Conservation (phyloP, 306 rosid species). For the Castanea sativa region DNA sequence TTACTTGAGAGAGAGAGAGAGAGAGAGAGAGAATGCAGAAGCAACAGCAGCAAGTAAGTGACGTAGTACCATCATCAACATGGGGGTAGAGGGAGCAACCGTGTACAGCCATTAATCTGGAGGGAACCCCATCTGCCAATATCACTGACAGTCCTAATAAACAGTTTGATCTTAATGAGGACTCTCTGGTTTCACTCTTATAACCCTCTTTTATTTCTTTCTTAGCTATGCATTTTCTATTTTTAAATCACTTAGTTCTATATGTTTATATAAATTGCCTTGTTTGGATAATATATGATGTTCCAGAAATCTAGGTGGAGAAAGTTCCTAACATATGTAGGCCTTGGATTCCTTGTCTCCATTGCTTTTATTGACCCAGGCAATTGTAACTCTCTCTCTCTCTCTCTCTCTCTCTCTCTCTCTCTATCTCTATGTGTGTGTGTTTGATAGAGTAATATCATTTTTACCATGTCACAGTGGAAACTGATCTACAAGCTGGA, state of each 20-base stretch:
- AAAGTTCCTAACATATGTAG: slow-evolving; percentile 57
- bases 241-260: too few relatives aligned
- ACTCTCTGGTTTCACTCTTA: slow-evolving; percentile 29
- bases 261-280: too few relatives aligned
- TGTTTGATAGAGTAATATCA: neutral
- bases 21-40: neutral
- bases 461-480: slow-evolving; percentile 47
- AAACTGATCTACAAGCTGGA: slow-evolving; percentile 96
- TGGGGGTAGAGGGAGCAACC: slow-evolving; percentile 26
- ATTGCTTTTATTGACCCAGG: slow-evolving; percentile 95
- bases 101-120: slow-evolving; percentile 30
- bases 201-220: neutral
- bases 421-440: too few relatives aligned
- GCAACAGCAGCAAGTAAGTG: neutral
- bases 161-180: neutral
- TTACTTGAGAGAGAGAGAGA: neutral
- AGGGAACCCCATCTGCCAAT: neutral
- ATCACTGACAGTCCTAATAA: neutral
- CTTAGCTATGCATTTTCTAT: neutral
- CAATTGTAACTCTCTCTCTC: too few relatives aligned
- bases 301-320: slow-evolving; percentile 65
- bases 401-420: too few relatives aligned
- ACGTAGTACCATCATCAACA: neutral
- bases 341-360: slow-evolving; percentile 88
- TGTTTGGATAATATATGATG: neutral